Evolutionary conservation across 345 rosid species (phyloP).

Genomic region (Cochlearia excelsa): DNA sequence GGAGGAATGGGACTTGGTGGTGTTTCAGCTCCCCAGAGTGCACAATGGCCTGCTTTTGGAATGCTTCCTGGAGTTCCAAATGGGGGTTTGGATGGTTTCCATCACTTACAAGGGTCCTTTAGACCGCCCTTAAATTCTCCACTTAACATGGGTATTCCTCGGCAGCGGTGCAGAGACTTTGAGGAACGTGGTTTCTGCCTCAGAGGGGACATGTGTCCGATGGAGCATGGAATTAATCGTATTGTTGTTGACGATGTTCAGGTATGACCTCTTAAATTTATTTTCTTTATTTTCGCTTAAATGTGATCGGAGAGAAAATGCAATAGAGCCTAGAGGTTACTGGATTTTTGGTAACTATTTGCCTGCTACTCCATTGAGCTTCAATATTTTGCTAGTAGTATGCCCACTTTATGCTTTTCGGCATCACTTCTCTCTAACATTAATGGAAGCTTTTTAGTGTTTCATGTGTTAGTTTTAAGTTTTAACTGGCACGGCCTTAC

Average conservation of each 20-base stretch:
- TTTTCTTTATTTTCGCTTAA: not conserved
- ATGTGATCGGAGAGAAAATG: not conserved
- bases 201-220: slow-evolving; percentile 98
- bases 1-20: slow-evolving; percentile 71
- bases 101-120: slow-evolving; percentile 68
- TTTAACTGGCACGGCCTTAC: too few species aligned
- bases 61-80: slow-evolving; percentile 69
- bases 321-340: slow-evolving; percentile 5
- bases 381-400: slow-evolving; percentile 8
- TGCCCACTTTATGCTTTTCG: slow-evolving; percentile 14
- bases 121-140: slow-evolving; percentile 61
- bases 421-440: not conserved
- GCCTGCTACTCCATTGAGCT: slow-evolving; percentile 13
- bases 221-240: slow-evolving; percentile 99
- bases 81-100: slow-evolving; percentile 76
- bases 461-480: not conserved
- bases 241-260: slow-evolving; percentile 98
- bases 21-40: slow-evolving; percentile 57
- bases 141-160: slow-evolving; percentile 69
- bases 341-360: slow-evolving; percentile 17
- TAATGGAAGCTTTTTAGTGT: not conserved
- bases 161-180: slow-evolving; percentile 89
- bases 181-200: slow-evolving; percentile 99
- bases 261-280: slow-evolving; percentile 42
- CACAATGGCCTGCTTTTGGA: slow-evolving; percentile 82